Evolutionary conservation across 116 monocot genomes (phyloP).

Genomic region (Trichopus zeylanicus): DNA sequence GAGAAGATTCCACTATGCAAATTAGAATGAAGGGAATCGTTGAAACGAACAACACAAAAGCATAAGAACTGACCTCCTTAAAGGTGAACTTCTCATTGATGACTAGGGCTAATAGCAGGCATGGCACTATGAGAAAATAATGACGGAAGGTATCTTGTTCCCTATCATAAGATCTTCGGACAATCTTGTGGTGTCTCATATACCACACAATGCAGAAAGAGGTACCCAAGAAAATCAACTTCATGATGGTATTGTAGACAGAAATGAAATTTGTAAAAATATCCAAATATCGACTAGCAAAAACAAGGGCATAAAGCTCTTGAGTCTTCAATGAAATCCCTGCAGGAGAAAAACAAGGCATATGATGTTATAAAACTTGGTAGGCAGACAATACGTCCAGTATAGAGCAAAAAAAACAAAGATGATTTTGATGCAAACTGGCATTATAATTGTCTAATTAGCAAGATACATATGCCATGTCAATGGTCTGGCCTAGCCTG

Average conservation of each 20-base stretch:
- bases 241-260: slow-evolving; percentile 63
- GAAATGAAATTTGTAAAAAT: slow-evolving; percentile 54
- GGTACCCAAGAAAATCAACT: slow-evolving; percentile 56
- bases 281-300: slow-evolving; percentile 51
- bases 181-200: slow-evolving; percentile 73
- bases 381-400: background rate
- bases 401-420: background rate
- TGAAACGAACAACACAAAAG: slow-evolving; percentile 1
- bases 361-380: background rate
- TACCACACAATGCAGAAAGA: slow-evolving; percentile 87
- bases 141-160: slow-evolving; percentile 64
- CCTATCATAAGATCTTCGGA: slow-evolving; percentile 44
- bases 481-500: too few relatives aligned
- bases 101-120: slow-evolving; percentile 60
- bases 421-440: background rate
- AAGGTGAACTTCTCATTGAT: slow-evolving; percentile 81
- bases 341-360: slow-evolving; percentile 3
- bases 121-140: slow-evolving; percentile 44
- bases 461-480: background rate
- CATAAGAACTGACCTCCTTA: slow-evolving; percentile 49
- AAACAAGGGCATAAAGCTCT: slow-evolving; percentile 68
- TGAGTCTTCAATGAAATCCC: slow-evolving; percentile 81
- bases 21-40: background rate
- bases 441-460: background rate
- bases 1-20: background rate